Conservation (phyloP, 371 early-diverging fungal species). For the Phascolomyces articulosus region DNA sequence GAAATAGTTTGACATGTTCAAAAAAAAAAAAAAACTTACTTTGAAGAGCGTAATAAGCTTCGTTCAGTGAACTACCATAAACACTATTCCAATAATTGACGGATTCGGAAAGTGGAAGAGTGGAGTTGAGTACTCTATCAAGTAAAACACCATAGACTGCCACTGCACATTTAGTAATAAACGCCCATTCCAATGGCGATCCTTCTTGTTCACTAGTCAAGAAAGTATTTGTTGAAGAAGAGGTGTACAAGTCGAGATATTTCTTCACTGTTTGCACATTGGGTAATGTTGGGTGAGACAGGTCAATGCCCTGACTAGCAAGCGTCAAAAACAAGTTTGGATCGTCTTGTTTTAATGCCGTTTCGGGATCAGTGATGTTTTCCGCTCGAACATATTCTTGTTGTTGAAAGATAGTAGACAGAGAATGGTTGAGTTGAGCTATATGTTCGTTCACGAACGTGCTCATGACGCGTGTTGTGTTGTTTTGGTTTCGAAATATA, state of each 20-base stretch:
- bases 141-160: constrained; percentile 68
- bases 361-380: not conserved
- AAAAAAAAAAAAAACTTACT: constrained; percentile 46
- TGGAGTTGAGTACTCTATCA: constrained; percentile 60
- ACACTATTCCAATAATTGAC: constrained; percentile 73
- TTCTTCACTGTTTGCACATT: constrained; percentile 21
- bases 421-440: constrained; percentile 14
- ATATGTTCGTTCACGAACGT: constrained; percentile 28
- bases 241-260: constrained; percentile 16
- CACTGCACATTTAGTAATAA: constrained; percentile 58
- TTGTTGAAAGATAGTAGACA: constrained; percentile 14
- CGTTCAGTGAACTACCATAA: constrained; percentile 49
- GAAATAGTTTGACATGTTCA: too few relatives aligned
- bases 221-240: too few relatives aligned
- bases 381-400: constrained; percentile 2
- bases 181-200: constrained; percentile 49
- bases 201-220: constrained; percentile 4
- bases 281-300: constrained; percentile 21
- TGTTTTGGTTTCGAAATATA: not conserved
- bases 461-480: constrained; percentile 14
- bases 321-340: constrained; percentile 29
- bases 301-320: constrained; percentile 33
- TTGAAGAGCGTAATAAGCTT: constrained; percentile 62
- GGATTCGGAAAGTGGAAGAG: constrained; percentile 66
- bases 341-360: constrained; percentile 17